Base-by-base conservation (phyloP, 352 stramenopile species). In the Globisporangium nagaii region DNA sequence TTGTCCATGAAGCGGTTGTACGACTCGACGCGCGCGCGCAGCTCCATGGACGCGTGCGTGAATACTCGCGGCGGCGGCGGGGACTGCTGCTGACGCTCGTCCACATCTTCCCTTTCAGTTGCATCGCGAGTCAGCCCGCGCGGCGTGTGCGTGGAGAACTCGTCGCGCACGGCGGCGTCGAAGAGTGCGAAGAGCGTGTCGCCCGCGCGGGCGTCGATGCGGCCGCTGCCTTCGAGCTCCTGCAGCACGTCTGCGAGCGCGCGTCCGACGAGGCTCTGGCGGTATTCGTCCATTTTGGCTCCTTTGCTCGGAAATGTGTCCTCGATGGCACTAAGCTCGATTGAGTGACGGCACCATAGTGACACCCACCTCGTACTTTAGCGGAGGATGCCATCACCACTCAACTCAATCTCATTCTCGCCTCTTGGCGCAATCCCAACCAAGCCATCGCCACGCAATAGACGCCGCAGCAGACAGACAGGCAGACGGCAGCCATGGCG, bases 1-100 rank as follows among this genome's bases (percentile, higher is more conserved):
- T 79, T 70, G 48, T 83, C 70, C 65, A 84, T 63, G 48, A 76
- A 90, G 9, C 76, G 64, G 56, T 90, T 90, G 48, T 88, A 90
- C 0, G 76, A 70, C 19, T 65, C 63, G n/a, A 81, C 55, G 7
- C 53, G 52, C 7, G 64, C 79, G 13, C 37, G 60, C 25, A 90
- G 24, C 36, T 75, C 60, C 49, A 88, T 41, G 28, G 45, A 60
- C 43, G 73, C 53, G 58, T 90, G 79, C 15, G 76, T 88, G 45
- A 74, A 86, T 37, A 70, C 48, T 5, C 35, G 41, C 35, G 50
- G 27, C 10, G 37, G 24, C 22, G 35, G 42, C 12, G 32, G 3
- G 1, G 19, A 9, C 10, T 19, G 44, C 4, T 45, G 0, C 17
- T 45, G 27, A n/a, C n/a, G n/a, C n/a, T n/a, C n/a, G n/a, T n/a